Evolutionary conservation across 2,329 filamentous ascomycete species (phyloP), one percentile per base, ranked within the genome.

Genomic region (Calonectria pseudoturangicola): DNA sequence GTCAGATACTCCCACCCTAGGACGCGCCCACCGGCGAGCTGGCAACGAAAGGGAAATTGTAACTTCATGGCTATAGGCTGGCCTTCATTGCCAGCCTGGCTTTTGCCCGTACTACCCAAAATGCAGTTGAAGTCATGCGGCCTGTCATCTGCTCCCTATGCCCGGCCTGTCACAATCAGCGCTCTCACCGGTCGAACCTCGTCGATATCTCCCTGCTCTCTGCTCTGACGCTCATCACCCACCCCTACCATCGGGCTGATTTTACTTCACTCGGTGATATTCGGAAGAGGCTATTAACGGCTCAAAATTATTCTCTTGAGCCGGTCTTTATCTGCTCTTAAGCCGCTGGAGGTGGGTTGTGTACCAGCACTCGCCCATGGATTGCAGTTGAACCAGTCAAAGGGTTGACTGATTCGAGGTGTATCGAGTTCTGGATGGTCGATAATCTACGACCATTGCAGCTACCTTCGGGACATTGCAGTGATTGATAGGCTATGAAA

Each of bases 71-170:
- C 41, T n/a, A n/a, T 21, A 33, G 41, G 25, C 9, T 25, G n/a
- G 3, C 54, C 30, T 41, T 3, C 21, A 8, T 9, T 41, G 54
- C 15, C 54, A 33, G 16, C 16, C 25, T 47, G 58, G 27, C 28
- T 15, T 5, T 47, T 30, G 16, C 58, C 48, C 70, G 76, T 79
- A 76, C 72, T 72, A 79, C 77, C 48, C 69, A 39, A 64, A 68
- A 66, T 71, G 64, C 62, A 50, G 33, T 39, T 50, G 47, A 33
- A 65, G 66, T 71, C 72, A 72, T 72, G 72, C 72, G 68, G 68
- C 63, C 45, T 50, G 30, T 62, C 72, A 41, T 36, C 70, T 68
- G 21, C 45, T 47, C 39, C 25, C 50, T 60, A 54, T 33, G 5
- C 5, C 5, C 69, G 48, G 47, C 43, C 36, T 39, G 27, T 56